Evolutionary conservation across 345 rosid species (phyloP), one percentile per base, ranked within the genome.

Genomic region (Hevea brasiliensis): DNA sequence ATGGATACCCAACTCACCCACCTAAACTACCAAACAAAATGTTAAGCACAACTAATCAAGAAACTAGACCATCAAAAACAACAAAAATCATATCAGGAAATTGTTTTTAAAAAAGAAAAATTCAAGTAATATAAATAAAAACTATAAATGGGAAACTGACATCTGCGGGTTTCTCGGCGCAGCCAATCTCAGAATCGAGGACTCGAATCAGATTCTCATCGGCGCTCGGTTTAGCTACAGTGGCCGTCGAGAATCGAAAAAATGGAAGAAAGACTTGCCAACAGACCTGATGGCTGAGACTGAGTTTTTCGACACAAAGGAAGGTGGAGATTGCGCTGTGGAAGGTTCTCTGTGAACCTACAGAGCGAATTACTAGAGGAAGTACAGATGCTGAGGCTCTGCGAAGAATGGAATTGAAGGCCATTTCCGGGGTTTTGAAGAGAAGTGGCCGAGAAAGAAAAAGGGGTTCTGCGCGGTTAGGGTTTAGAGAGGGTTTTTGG

Each of bases 181-280:
- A 83, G 4, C 82, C 89, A n/a, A 88, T 86, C 80, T 87, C 91
- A 44, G 82, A 61, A 32, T 82, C 79, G 42, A 90, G 81, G 37
- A 84, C 83, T 23, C 77, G 71, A 47, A 85, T 50, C 13, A 90
- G 81, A 40, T 59, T 82, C 60, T 76, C 81, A 17, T 90, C 91
- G 14, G 84, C 75, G 62, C 48, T 76, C 40, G 68, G 57, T 60
- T 79, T 84, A 35, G 24, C 6, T 3, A 76, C 67, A 0, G 73
- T 61, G 56, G 73, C 73, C 0, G 85, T 75, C 2, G 85, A 81
- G 79, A 84, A 75, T 45, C 69, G 68, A 15, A 59, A 66, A 53
- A 51, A 61, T 6, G 75, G 78, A 65, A 74, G 61, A 45, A 74
- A 42, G 53, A 44, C 24, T 27, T 51, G 69, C 24, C 21, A 40